Evolutionary conservation across 2,329 filamentous ascomycete species (phyloP), one percentile per base, ranked within the genome.

Genomic region (Westerdykella sp.): DNA sequence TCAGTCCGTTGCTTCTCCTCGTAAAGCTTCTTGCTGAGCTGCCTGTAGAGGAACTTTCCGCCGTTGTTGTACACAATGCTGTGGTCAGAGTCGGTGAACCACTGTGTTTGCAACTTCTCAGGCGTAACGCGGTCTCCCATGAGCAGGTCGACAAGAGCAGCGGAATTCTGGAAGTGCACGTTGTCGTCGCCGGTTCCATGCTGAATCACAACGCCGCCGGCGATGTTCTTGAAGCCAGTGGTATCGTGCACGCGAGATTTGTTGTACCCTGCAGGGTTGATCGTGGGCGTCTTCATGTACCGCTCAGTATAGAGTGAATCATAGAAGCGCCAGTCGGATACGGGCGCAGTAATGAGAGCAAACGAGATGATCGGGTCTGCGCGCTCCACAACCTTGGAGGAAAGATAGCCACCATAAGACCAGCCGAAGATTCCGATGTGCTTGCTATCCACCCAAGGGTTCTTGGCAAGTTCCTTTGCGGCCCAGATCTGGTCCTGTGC

Each of bases 181-280:
- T 86, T 86, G 53, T 85, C 83, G 49, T 86, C 83, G 0, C 80
- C 81, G 0, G 79, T 78, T 0, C 82, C 83, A 55, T 86, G 83
- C 47, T 81, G 74, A 35, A 86, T 71, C 5, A 80, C 68, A 48
- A 84, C 78, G 2, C 76, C 73, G 3, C 83, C 83, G 0, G 69
- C 69, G 7, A 83, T 72, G 41, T 76, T 76, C 66, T 78, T 78
- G 71, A 86, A 86, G 0, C 83, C 82, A 0, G 69, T 68, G 0
- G 72, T 62, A 3, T 78, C 71, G 45, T 74, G 73, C 2, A 85
- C 79, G 0, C 80, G 80, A 0, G 78, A 78, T 40, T 71, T 69
- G 44, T 76, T 74, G 66, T 86, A 86, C 23, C 81, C 81, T 0
- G 64, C 76, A 0, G 65, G 67, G 55, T 85, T 85, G 34, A 67